Conservation (phyloP, 1,139 yeast genomes). For the Groenewaldozyma sp. region DNA sequence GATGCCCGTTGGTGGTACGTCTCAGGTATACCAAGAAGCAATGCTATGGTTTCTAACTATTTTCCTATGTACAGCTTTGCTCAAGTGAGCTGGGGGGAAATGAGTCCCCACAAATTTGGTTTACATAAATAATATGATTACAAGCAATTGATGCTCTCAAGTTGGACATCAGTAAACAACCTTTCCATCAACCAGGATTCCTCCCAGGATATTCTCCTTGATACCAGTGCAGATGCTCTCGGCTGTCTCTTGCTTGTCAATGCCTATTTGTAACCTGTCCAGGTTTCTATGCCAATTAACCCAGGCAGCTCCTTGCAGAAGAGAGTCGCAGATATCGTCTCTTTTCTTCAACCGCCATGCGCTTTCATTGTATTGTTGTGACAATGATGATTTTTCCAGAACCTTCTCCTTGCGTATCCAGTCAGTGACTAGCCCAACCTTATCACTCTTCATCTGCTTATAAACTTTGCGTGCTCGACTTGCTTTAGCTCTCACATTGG, state of each 20-base stretch:
- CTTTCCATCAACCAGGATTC: neutral
- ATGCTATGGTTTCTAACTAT: too few relatives aligned
- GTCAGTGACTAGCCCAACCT: constrained; percentile 15
- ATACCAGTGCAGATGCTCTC: neutral
- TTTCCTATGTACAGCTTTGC: too few relatives aligned
- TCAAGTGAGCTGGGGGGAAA: too few relatives aligned
- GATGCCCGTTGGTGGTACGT: too few relatives aligned
- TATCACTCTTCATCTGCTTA: constrained; percentile 12
- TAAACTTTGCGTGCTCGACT: constrained; percentile 9
- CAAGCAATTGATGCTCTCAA: too few relatives aligned
- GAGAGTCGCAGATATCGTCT: constrained; percentile 54
- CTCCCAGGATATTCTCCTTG: neutral
- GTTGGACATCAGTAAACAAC: too few relatives aligned
- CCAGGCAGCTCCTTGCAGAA: constrained; percentile 51
- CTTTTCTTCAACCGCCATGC: constrained; percentile 27
- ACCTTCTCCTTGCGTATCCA: constrained; percentile 5
- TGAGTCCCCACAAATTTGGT: too few relatives aligned
- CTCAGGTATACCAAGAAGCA: too few relatives aligned
- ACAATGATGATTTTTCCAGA: neutral
- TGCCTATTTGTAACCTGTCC: neutral
- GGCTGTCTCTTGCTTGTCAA: neutral
- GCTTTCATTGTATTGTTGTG: constrained; percentile 2
- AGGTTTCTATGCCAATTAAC: constrained; percentile 37
- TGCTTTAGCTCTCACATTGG: constrained; percentile 1
- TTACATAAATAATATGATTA: too few relatives aligned